Evolutionary conservation across 1,284 basidiomycete species (phyloP), one percentile per base, ranked within the genome.

Genomic region (Porogramme epimiltina): DNA sequence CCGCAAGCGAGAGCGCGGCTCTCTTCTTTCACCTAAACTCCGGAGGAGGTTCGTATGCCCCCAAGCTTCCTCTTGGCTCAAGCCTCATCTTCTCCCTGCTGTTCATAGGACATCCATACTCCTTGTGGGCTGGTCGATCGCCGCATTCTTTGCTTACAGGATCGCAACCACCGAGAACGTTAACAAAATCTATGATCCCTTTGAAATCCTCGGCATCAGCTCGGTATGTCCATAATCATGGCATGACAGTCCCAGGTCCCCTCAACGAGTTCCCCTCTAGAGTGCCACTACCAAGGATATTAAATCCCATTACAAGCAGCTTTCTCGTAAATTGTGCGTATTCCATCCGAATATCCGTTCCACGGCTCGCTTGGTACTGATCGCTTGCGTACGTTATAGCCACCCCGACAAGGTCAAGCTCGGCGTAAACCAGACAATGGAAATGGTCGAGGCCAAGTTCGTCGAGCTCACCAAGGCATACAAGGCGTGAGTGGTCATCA

Each of bases 401-500:
- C 97, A 99, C 70, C 97, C 97, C 0, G 97, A 99, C 80, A 99
- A 99, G 77, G 89, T 97, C 55, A 90, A 86, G 65, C 81, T 92
- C 8, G 80, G 82, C 0, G 81, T 77, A 1, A 95, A 98, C 65
- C 80, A 95, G 65, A 98, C 96, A 0, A 80, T 90, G 51, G 96
- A 98, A 63, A 80, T 86, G n/a, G 93, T 92, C 31, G 91, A 93
- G 62, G 79, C 86, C 45, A 85, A 89, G 59, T 99, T 96, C 69
- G 93, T 99, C 36, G 85, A 93, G 42, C 76, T 99, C 40, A 99
- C 97, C 22, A 99, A 99, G 71, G 97, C 97, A 0, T 99, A 99
- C 78, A 99, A 99, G 79, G 73, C 96, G 84, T 93, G n/a, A 37
- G 34, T 37, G 28, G n/a, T n/a, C n/a, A n/a, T n/a, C 28, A 31